Base-by-base conservation (phyloP, 139 green algal genomes). In the Trebouxia sp. region DNA sequence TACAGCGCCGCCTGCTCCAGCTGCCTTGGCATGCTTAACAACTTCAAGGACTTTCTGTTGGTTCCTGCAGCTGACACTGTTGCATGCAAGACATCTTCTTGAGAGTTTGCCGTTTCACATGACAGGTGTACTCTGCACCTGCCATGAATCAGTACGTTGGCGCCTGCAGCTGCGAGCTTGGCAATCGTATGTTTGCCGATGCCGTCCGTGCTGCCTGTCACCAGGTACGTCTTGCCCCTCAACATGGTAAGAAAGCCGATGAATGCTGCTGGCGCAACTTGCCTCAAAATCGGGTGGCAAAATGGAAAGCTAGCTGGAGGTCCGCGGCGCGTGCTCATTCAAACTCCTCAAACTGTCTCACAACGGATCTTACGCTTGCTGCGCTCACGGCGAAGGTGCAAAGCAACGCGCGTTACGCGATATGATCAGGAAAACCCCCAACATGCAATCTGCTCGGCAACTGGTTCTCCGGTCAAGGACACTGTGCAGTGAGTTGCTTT, bases 191-290 rank as follows among this genome's bases (percentile, higher is more conserved):
- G 89, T 38, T 62, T 51, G 3, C 91, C 91, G 38, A 95, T 95
- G 39, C 91, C 91, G 48, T 95, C 90, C 0, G 91, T 95, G 41
- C 77, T 83, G 43, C 88, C 88, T 6, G 89, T 93, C 1, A 93
- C 81, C 41, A 93, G 55, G 53, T 81, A 88, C 4, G 80, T 84
- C 53, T 87, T 83, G 26, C 82, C 85, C 37, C 62, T 12, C 62
- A 72, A 15, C 62, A 72, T 67, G n/a, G 12, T 37, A 28, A 35
- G 32, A n/a, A n/a, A n/a, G n/a, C n/a, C n/a, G n/a, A n/a, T n/a
- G n/a, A n/a, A n/a, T n/a, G n/a, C n/a, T n/a, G n/a, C n/a, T n/a
- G n/a, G n/a, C n/a, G n/a, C n/a, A n/a, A n/a, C n/a, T n/a, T n/a
- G n/a, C n/a, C n/a, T n/a, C n/a, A n/a, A n/a, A n/a, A n/a, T n/a